Percentiles rank a stretch among this genome's conserved stretches.
These are phyloP conservation scores for Saccharata proteae DNA, from an alignment of 2,329 filamentous ascomycete genomes.

Conservation along the genomic window DNA sequence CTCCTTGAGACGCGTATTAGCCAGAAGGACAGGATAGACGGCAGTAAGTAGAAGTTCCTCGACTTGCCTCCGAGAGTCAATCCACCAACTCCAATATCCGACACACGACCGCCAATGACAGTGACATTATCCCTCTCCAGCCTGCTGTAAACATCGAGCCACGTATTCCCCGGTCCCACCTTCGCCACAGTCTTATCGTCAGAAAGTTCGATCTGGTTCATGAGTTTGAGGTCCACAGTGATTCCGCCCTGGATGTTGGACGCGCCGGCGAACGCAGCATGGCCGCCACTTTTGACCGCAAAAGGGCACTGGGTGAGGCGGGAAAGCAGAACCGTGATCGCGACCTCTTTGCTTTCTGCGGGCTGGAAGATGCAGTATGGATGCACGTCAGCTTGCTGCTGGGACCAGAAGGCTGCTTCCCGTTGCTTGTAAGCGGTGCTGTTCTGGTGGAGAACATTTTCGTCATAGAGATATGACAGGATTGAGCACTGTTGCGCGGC, in stretches of 20 bases:
- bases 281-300: slow-evolving; percentile 34
- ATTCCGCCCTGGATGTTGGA: slow-evolving; percentile 31
- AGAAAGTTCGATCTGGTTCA: slow-evolving; percentile 18
- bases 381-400: slow-evolving; percentile 15
- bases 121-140: slow-evolving; percentile 15
- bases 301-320: slow-evolving; percentile 22
- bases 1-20: slow-evolving; percentile 15
- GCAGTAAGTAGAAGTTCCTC: not conserved
- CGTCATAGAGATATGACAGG: slow-evolving; percentile 14
- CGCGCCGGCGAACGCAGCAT: slow-evolving; percentile 27
- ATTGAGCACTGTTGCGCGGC: slow-evolving; percentile 14
- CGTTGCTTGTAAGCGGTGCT: slow-evolving; percentile 14
- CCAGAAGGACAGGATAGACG: not conserved
- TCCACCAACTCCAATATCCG: slow-evolving; percentile 20
- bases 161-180: slow-evolving; percentile 21
- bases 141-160: slow-evolving; percentile 18
- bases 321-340: slow-evolving; percentile 8
- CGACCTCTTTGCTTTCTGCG: slow-evolving; percentile 7
- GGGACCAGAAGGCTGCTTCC: slow-evolving; percentile 16
- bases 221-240: slow-evolving; percentile 28
- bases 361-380: slow-evolving; percentile 19
- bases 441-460: slow-evolving; percentile 11
- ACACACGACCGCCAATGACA: slow-evolving; percentile 20
- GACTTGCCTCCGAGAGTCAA: slow-evolving; percentile 18
- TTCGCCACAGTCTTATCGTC: slow-evolving; percentile 15